phyloP scores from a whole-genome alignment of 2,329 filamentous ascomycete species.

The Alternaria tenuissima region DNA sequence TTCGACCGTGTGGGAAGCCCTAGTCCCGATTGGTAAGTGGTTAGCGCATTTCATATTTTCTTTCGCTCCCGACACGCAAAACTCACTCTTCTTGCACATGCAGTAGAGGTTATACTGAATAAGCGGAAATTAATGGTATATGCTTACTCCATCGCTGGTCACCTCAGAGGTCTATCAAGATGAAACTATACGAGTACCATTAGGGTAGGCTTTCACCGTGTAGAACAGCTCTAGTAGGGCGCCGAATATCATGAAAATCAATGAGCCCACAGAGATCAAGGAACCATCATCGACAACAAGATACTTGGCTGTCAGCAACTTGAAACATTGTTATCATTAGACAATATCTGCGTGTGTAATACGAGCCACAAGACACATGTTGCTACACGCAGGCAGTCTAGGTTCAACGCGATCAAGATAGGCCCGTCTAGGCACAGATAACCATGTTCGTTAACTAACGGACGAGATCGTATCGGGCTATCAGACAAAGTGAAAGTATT shows the following conservation, averaged over 20 bases:
- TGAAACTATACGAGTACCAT: neutral
- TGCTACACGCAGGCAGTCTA: slow-evolving; percentile 7
- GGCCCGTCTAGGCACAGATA: neutral
- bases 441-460: neutral
- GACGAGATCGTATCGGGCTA: too few relatives aligned
- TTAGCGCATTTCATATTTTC: neutral
- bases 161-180: neutral
- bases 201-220: neutral
- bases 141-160: neutral
- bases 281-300: neutral
- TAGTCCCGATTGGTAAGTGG: slow-evolving; percentile 10
- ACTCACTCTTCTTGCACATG: neutral
- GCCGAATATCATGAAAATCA: neutral
- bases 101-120: neutral
- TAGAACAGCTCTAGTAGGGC: neutral
- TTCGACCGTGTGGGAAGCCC: slow-evolving; percentile 16
- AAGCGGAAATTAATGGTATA: neutral
- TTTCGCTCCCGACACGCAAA: neutral
- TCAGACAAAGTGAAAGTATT: neutral
- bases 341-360: neutral
- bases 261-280: neutral
- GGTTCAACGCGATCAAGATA: neutral
- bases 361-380: neutral
- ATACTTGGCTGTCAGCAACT: neutral
- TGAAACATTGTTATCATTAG: neutral